These are phyloP conservation scores for Podospora pseudocomata DNA, from an alignment of 495 filamentous ascomycete genomes.

Conservation along the genomic window DNA sequence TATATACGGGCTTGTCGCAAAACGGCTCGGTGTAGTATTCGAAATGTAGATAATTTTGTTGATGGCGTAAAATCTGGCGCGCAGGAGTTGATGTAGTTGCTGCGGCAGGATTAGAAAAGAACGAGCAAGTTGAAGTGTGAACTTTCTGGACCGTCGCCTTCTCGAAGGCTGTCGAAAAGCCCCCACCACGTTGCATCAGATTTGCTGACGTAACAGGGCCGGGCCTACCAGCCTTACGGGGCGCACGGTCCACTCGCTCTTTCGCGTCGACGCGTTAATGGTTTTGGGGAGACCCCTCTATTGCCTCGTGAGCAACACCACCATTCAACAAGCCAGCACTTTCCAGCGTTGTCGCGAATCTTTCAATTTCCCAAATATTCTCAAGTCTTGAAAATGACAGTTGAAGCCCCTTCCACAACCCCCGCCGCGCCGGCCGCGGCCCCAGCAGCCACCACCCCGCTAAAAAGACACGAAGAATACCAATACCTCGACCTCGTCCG, in stretches of 20 bases:
- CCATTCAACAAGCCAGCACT: background rate
- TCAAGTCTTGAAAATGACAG: conserved; percentile 2
- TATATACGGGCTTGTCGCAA: too few species aligned
- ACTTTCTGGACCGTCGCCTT: background rate
- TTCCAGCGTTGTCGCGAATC: background rate
- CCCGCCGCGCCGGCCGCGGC: background rate
- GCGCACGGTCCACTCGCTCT: background rate
- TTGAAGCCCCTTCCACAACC: background rate
- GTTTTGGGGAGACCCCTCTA: background rate
- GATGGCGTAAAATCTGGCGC: too few species aligned
- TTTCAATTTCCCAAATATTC: background rate
- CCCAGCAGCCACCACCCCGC: background rate
- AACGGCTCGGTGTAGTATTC: too few species aligned
- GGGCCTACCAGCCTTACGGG: background rate
- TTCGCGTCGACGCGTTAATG: conserved; percentile 15
- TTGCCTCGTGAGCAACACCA: background rate
- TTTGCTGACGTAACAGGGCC: background rate
- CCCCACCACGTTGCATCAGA: background rate
- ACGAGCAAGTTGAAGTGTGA: background rate
- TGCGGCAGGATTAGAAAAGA: too few species aligned
- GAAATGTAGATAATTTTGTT: too few species aligned
- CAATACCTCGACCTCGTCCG: conserved; percentile 35
- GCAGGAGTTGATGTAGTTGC: too few species aligned
- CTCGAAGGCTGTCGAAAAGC: background rate
- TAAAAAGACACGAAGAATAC: conserved; percentile 28